Conservation (phyloP, 768 basidiomycete species). For the Pluteus cervinus region DNA sequence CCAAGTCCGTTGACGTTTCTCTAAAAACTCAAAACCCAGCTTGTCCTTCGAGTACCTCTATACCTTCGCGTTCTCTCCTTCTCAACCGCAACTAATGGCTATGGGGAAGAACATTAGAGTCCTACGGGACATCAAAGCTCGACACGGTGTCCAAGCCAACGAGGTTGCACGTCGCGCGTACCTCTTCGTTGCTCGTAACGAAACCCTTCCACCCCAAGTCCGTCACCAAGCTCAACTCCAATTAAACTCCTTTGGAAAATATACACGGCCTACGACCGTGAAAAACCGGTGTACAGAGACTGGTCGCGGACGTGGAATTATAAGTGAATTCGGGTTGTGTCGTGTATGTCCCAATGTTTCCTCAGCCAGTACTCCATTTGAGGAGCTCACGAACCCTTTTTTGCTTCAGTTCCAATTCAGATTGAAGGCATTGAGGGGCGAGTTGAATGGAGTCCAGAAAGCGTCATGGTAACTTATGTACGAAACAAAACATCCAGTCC, state of each 20-base stretch:
- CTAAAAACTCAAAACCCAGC: too few species aligned
- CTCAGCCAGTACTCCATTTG: neutral
- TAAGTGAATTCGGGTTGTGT: conserved; percentile 84
- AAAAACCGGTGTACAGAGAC: conserved; percentile 86
- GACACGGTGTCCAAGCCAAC: conserved; percentile 60
- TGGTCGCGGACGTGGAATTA: conserved; percentile 81
- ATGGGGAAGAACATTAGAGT: conserved; percentile 37
- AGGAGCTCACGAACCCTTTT: conserved; percentile 2
- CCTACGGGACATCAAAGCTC: conserved; percentile 75
- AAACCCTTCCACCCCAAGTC: conserved; percentile 79
- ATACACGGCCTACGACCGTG: conserved; percentile 80
- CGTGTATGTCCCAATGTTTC: conserved; percentile 45
- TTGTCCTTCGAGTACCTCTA: too few species aligned
- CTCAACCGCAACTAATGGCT: neutral
- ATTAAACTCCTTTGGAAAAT: conserved; percentile 78
- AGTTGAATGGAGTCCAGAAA: conserved; percentile 84
- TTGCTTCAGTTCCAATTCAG: conserved; percentile 79
- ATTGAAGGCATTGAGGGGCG: conserved; percentile 71
- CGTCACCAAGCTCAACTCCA: conserved; percentile 94
- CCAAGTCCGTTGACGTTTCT: too few species aligned
- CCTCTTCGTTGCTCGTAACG: conserved; percentile 90
- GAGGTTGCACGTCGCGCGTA: conserved; percentile 87
- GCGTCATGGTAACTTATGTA: conserved; percentile 71
- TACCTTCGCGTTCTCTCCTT: neutral
- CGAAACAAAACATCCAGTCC: conserved; percentile 3